phyloP scores from a whole-genome alignment of 257 asterid species.

The Salvia miltiorrhiza region DNA sequence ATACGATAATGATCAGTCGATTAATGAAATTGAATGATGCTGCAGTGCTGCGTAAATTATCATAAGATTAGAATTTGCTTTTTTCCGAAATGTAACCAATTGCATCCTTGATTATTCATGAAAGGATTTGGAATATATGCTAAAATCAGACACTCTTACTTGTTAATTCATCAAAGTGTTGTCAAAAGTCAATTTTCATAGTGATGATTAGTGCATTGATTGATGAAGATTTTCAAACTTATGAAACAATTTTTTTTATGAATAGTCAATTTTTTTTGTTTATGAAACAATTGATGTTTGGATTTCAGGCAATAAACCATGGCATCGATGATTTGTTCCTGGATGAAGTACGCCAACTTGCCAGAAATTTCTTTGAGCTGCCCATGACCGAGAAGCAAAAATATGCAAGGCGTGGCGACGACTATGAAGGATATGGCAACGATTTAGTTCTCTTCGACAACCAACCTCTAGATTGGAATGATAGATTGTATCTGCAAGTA shows the following conservation, averaged over 20 bases:
- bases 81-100: not conserved
- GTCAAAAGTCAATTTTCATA: not conserved
- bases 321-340: conserved; percentile 41
- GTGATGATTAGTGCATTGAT: too few species aligned
- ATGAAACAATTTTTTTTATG: too few species aligned
- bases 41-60: not conserved
- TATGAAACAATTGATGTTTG: not conserved
- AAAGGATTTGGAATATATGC: not conserved
- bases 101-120: too few species aligned
- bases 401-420: conserved; percentile 30
- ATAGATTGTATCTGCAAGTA: conserved; percentile 51
- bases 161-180: not conserved
- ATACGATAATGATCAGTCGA: too few species aligned
- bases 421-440: conserved; percentile 56
- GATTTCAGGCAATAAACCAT: conserved; percentile 54
- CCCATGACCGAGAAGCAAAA: conserved; percentile 57
- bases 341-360: conserved; percentile 36
- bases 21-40: too few species aligned
- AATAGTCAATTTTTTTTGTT: not conserved
- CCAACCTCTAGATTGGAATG: conserved; percentile 68
- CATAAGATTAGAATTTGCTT: not conserved
- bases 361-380: conserved; percentile 42
- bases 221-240: not conserved
- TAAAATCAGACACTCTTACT: too few species aligned
- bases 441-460: conserved; percentile 49